Base-by-base conservation (phyloP, 176 grass and related monocot genomes). In the Zoysia japonica region DNA sequence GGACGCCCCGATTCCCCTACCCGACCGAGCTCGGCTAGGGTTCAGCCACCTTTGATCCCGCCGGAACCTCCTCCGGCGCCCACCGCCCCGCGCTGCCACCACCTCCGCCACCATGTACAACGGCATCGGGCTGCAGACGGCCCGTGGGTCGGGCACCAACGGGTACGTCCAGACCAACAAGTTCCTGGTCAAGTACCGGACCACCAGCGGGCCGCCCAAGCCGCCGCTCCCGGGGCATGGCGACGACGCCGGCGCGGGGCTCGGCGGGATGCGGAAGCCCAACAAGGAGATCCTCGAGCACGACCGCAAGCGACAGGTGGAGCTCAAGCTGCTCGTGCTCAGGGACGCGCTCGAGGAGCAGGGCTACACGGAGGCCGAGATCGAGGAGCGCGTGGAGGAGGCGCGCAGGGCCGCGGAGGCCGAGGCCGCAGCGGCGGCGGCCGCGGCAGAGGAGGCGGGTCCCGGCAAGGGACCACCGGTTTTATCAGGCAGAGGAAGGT, bases 261-360 rank as follows among this genome's bases (percentile, higher is more conserved):
- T 82, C 63, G 84, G 88, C 42, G 77, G 85, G 67, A 81, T 87
- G 56, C 85, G 89, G 41, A 90, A 88, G 74, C 91, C 94, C 42
- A 97, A 94, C 83, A 92, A 71, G 94, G 94, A 94, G 16, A 97
- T 97, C 81, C 85, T 97, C 38, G 89, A 97, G 83, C 91, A 92
- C 79, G 89, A 92, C 80, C 94, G 91, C 40, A 88, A 92, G 89
- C 89, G 94, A 8, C 85, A 90, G 83, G 89, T 97, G 64, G 87
- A 92, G 87, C 77, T 97, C 48, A 81, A 78, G 54, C 78, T 97
- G 14, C 75, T 97, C 61, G 3, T 90, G 28, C 28, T 28, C 28
- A 28, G 28, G 28, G 28, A 28, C 28, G 28, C 28, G 28, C 28
- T 28, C 28, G 10, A 88, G 61, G 94, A 94, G 15, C 89, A 91